A percentile compares a stretch with the other conserved stretches of the same genome.
These are phyloP conservation scores for Penicillium steckii DNA, from an alignment of 495 filamentous ascomycete genomes.

Conservation along the genomic window DNA sequence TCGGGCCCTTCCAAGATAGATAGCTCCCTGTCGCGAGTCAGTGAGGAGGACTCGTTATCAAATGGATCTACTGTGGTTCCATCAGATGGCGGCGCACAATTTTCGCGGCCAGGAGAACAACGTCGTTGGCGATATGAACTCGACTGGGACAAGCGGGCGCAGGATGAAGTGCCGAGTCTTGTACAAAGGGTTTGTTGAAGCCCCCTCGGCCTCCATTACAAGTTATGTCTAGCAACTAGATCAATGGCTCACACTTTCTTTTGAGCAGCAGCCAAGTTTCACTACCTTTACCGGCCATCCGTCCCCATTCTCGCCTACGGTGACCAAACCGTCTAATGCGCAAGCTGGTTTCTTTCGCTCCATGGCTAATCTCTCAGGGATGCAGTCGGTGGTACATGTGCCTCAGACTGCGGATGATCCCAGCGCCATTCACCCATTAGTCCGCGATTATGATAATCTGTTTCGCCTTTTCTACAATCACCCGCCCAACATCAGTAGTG, in stretches of 20 bases:
- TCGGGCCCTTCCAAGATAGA: slow-evolving; percentile 29
- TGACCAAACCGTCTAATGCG: slow-evolving; percentile 50
- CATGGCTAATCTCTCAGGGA: slow-evolving; percentile 70
- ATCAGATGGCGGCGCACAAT: slow-evolving; percentile 34
- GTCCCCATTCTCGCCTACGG: slow-evolving; percentile 49
- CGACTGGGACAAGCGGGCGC: slow-evolving; percentile 67
- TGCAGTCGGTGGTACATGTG: slow-evolving; percentile 51
- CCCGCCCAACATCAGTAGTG: slow-evolving; percentile 70
- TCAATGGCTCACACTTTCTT: slow-evolving; percentile 7
- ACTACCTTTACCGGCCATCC: slow-evolving; percentile 48
- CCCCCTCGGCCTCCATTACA: too few relatives aligned
- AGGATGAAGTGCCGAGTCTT: slow-evolving; percentile 82
- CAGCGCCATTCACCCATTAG: slow-evolving; percentile 60
- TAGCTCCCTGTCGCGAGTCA: slow-evolving; percentile 53
- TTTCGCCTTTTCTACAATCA: slow-evolving; percentile 94
- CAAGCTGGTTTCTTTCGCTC: slow-evolving; percentile 77
- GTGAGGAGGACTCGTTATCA: slow-evolving; percentile 51
- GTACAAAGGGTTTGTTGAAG: slow-evolving; percentile 66
- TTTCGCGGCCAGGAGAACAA: slow-evolving; percentile 39
- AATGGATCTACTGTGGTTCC: slow-evolving; percentile 41
- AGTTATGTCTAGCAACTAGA: background rate
- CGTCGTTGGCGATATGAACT: slow-evolving; percentile 84
- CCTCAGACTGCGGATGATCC: slow-evolving; percentile 34
- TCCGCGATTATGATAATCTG: slow-evolving; percentile 90
- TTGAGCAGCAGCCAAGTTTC: slow-evolving; percentile 39